A percentile compares a stretch with the other conserved stretches of the same genome.
Evolutionary conservation across 345 rosid species (phyloP).

Genomic region (Bruguiera parviflora): DNA sequence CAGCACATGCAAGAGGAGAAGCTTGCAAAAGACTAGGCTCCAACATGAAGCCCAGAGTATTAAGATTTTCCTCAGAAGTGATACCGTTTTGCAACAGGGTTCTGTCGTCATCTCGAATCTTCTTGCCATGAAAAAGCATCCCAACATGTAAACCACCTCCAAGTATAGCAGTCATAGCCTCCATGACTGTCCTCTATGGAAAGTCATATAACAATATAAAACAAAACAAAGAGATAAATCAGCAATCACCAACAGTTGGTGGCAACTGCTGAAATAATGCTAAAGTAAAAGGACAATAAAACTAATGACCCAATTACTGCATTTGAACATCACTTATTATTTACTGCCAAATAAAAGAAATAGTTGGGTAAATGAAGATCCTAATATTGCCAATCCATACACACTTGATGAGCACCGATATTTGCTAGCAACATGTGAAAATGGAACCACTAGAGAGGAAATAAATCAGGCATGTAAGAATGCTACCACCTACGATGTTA

Average conservation of each 20-base stretch:
- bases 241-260: background rate
- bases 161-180: slow-evolving; percentile 73
- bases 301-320: no score
- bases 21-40: slow-evolving; percentile 53
- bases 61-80: slow-evolving; percentile 52
- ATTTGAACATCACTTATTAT: no score
- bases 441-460: background rate
- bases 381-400: no score
- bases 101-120: slow-evolving; percentile 75
- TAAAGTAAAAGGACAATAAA: no score
- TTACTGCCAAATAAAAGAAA: background rate
- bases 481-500: background rate
- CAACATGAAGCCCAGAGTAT: slow-evolving; percentile 70
- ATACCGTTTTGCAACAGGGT: slow-evolving; percentile 77
- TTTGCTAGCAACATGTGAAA: no score
- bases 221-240: slow-evolving; percentile 10
- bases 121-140: slow-evolving; percentile 78
- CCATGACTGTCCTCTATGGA: slow-evolving; percentile 70
- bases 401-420: no score
- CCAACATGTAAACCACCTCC: slow-evolving; percentile 77
- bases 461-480: background rate
- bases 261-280: no score
- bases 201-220: slow-evolving; percentile 1
- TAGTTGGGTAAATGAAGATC: background rate
- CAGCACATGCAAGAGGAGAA: slow-evolving; percentile 40